These are phyloP conservation scores for Fusarium sp. DNA, from an alignment of 2,329 filamentous ascomycete species.

Conservation along the genomic window DNA sequence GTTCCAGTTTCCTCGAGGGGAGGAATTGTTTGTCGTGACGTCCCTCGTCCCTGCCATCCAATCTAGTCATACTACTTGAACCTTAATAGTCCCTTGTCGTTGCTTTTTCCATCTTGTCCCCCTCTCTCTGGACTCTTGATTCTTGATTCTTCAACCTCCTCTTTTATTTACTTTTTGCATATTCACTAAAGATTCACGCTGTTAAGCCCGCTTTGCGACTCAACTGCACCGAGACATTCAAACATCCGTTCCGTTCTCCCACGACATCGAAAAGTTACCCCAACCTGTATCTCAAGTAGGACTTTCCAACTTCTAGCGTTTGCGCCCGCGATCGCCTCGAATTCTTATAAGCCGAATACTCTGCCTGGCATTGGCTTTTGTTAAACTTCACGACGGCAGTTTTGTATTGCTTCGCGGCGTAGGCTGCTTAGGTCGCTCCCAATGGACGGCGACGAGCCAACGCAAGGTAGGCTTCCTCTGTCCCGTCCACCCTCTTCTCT, in stretches of 20 bases:
- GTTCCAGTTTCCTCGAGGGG: slow-evolving; percentile 5
- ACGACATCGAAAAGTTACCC: slow-evolving; percentile 24
- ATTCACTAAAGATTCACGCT: slow-evolving; percentile 1
- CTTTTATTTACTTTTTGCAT: slow-evolving; percentile 20
- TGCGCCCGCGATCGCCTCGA: slow-evolving; percentile 30
- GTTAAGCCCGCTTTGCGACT: slow-evolving; percentile 5
- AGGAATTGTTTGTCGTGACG: slow-evolving; percentile 30
- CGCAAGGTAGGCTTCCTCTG: slow-evolving; percentile 52
- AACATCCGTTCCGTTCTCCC: slow-evolving; percentile 16
- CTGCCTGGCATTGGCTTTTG: slow-evolving; percentile 11
- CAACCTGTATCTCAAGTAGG: slow-evolving; percentile 6
- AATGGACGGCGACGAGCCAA: slow-evolving; percentile 61
- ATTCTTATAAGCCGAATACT: slow-evolving; percentile 1
- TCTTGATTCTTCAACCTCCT: slow-evolving; percentile 10
- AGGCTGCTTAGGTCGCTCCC: slow-evolving; percentile 50
- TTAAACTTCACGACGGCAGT: slow-evolving; percentile 28
- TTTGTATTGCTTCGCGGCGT: slow-evolving; percentile 41
- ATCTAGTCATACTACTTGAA: slow-evolving; percentile 22
- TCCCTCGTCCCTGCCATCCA: slow-evolving; percentile 32
- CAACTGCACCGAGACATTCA: slow-evolving; percentile 21
- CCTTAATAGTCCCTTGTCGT: slow-evolving; percentile 34
- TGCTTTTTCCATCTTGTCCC: slow-evolving; percentile 36
- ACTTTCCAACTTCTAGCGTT: slow-evolving; percentile 18
- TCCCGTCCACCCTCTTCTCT: not conserved
- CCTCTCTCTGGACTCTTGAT: slow-evolving; percentile 31